These are phyloP conservation scores for Kwoniella sp. DNA, from an alignment of 768 basidiomycete genomes.

Conservation along the genomic window DNA sequence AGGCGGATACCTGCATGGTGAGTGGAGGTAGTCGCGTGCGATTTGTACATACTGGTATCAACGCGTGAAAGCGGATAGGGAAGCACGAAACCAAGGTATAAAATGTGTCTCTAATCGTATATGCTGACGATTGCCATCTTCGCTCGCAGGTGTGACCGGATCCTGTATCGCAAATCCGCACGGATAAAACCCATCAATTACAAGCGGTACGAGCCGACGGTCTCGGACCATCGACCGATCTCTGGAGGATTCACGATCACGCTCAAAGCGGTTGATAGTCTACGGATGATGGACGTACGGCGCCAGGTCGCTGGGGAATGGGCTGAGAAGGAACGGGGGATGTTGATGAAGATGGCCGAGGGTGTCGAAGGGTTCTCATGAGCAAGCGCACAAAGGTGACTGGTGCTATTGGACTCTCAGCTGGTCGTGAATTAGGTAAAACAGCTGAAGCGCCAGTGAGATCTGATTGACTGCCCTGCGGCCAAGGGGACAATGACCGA, in stretches of 20 bases:
- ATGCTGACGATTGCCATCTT: too few relatives aligned
- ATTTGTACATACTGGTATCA: background rate
- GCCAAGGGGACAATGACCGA: too few relatives aligned
- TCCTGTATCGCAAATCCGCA: constrained; percentile 67
- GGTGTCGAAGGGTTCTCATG: constrained; percentile 1
- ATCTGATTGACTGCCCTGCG: too few relatives aligned
- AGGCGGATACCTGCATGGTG: constrained; percentile 84
- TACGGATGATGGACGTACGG: constrained; percentile 65
- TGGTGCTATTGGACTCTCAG: too few relatives aligned
- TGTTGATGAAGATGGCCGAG: constrained; percentile 47
- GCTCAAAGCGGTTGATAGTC: constrained; percentile 71
- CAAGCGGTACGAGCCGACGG: constrained; percentile 77
- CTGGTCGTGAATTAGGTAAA: too few relatives aligned
- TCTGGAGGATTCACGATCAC: constrained; percentile 75
- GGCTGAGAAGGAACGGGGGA: constrained; percentile 51
- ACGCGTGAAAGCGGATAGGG: too few relatives aligned
- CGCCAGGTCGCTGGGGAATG: constrained; percentile 62
- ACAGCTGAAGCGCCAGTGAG: too few relatives aligned
- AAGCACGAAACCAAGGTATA: background rate
- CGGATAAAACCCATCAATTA: constrained; percentile 74
- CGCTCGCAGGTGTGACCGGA: constrained; percentile 70
- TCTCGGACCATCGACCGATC: constrained; percentile 88
- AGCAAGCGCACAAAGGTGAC: too few relatives aligned
- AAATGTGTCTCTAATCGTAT: too few relatives aligned
- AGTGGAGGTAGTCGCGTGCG: constrained; percentile 21